Evolutionary conservation across 768 basidiomycete species (phyloP), one percentile per base, ranked within the genome.

Genomic region (Agaricus bisporus): DNA sequence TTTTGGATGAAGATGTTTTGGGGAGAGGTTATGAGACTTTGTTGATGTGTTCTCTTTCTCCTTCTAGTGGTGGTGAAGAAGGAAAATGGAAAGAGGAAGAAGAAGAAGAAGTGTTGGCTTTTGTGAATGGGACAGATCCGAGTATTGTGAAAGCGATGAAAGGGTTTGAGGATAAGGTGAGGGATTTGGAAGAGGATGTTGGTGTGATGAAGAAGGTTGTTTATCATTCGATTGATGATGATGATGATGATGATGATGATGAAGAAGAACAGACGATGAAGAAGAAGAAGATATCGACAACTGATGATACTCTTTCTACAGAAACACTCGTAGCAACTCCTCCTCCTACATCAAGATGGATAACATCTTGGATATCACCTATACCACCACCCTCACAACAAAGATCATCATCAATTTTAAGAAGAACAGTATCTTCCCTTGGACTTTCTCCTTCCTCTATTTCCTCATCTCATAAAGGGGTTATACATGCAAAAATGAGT

Each of bases 161-260:
- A 20, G 70, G 61, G 35, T 83, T 91, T 57, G 60, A 63, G 46
- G 70, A 70, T 39, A 91, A 90, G 65, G 64, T 90, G 54, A 83
- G 78, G 18, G 85, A 91, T 60, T 75, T 90, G 17, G 74, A 87
- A 56, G 86, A 91, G 56, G 90, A 92, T 63, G 82, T 91, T 41
- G 85, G 84, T 0, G 73, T 74, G 5, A 68, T 91, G 55, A 89
- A 90, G 64, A 72, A 73, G 11, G 74, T 75, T 0, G 59, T 84
- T 29, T 76, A 87, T 57, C 81, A 79, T 45, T 65, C 72, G 8
- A 1, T 8, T 4, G 32, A 6, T 14, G 10, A 39, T 6, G 38
- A 39, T 1, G 38, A n/a, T 39, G 38, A 17, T 1, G 17, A 39
- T 39, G 15, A 17, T 14, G n/a, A 38, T n/a, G 12, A 39, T 7